These are phyloP conservation scores for Aegilops longissima DNA, from an alignment of 176 grass and related monocot genomes.

Conservation along the genomic window DNA sequence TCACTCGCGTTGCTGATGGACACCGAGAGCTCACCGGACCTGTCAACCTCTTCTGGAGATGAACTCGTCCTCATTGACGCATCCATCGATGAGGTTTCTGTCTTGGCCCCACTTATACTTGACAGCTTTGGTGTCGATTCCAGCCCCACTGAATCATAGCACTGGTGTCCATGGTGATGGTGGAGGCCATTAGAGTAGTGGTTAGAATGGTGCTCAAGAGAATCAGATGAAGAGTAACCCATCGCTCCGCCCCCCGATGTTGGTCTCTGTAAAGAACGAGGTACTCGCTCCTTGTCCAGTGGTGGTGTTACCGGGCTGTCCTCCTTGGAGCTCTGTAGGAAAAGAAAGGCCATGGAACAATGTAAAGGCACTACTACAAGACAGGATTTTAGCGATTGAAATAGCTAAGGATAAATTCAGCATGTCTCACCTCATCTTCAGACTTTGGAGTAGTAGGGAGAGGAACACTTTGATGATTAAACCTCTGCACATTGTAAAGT, in stretches of 20 bases:
- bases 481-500: constrained; percentile 94
- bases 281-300: constrained; percentile 68
- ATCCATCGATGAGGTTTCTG: constrained; percentile 65
- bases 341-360: not conserved
- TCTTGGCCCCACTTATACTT: constrained; percentile 87
- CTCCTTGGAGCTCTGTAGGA: constrained; percentile 69
- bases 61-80: constrained; percentile 84
- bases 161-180: constrained; percentile 42
- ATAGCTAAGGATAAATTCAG: not conserved
- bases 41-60: constrained; percentile 70
- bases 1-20: constrained; percentile 91
- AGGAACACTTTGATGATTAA: constrained; percentile 68
- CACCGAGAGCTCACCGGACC: constrained; percentile 67
- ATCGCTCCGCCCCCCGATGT: constrained; percentile 39
- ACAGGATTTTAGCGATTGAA: not conserved
- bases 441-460: constrained; percentile 83
- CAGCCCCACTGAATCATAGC: constrained; percentile 50
- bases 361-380: not conserved
- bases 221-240: constrained; percentile 89
- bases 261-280: constrained; percentile 58
- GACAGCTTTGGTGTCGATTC: constrained; percentile 85
- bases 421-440: constrained; percentile 68
- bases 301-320: constrained; percentile 81
- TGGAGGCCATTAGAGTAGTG: constrained; percentile 35
- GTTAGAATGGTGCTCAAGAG: constrained; percentile 56